These are phyloP conservation scores for Erysimum pusillum DNA, from an alignment of 441 rosid species.

Conservation along the genomic window DNA sequence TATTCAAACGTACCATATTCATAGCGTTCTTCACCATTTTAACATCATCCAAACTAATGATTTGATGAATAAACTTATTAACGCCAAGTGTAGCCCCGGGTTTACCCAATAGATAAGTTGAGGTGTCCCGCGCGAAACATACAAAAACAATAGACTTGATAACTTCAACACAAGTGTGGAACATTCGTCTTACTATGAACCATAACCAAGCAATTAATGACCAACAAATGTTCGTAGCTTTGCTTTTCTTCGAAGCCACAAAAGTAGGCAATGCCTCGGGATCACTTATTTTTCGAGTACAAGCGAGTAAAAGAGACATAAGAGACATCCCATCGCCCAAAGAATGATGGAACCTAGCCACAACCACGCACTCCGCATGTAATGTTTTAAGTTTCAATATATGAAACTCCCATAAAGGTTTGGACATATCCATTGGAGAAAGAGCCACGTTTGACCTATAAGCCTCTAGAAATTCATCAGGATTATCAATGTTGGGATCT, in stretches of 20 bases:
- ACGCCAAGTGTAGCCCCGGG: constrained; percentile 23
- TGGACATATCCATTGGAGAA: constrained; percentile 46
- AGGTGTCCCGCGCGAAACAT: constrained; percentile 38
- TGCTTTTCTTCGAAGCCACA: constrained; percentile 22
- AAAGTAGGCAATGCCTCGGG: constrained; percentile 31
- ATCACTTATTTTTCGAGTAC: no score
- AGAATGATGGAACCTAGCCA: no score
- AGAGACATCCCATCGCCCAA: no score
- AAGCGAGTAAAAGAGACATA: no score
- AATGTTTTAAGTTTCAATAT: constrained; percentile 48
- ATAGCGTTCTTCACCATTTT: constrained; percentile 41
- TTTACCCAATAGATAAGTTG: constrained; percentile 41
- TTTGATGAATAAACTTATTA: constrained; percentile 44
- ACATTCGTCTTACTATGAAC: constrained; percentile 32
- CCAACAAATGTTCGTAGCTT: background rate
- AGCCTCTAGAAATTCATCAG: no score
- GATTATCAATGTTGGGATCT: no score
- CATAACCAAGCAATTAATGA: constrained; percentile 33
- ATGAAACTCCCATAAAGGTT: constrained; percentile 59
- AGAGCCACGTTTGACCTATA: no score
- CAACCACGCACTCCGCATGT: no score
- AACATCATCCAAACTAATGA: constrained; percentile 48
- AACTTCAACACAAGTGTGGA: constrained; percentile 47
- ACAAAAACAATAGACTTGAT: constrained; percentile 26
- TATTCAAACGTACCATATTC: constrained; percentile 44